Conservation (phyloP, 805 yeast species). For the Candida qinlingensis region DNA sequence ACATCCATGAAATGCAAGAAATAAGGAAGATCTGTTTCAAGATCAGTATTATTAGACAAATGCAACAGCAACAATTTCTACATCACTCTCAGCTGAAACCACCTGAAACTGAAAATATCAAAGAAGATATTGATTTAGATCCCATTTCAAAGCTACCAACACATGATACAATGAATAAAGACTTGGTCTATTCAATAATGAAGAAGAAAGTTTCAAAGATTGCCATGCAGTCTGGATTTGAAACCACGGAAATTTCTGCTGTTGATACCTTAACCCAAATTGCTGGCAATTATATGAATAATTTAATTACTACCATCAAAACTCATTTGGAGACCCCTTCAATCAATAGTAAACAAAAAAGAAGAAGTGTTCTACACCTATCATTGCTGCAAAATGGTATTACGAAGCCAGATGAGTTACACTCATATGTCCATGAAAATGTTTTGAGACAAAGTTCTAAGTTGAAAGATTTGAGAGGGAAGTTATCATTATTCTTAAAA, state of each 20-base stretch:
- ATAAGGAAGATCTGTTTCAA: slow-evolving; percentile 85
- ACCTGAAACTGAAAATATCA: slow-evolving; percentile 57
- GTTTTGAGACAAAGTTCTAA: slow-evolving; percentile 64
- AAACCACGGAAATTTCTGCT: slow-evolving; percentile 72
- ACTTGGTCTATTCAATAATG: slow-evolving; percentile 60
- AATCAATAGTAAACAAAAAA: slow-evolving; percentile 25
- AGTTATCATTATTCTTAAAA: slow-evolving; percentile 66
- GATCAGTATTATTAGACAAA: slow-evolving; percentile 78
- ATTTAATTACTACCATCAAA: slow-evolving; percentile 66
- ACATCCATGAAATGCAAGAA: slow-evolving; percentile 78
- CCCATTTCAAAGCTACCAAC: slow-evolving; percentile 70
- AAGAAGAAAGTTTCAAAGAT: slow-evolving; percentile 68
- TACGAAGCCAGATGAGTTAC: slow-evolving; percentile 68
- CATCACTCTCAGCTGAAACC: slow-evolving; percentile 70
- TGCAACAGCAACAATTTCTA: slow-evolving; percentile 77
- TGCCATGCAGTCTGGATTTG: slow-evolving; percentile 91
- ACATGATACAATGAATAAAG: slow-evolving; percentile 56
- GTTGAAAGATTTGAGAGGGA: slow-evolving; percentile 59
- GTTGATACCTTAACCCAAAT: slow-evolving; percentile 74
- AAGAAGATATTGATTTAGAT: slow-evolving; percentile 69
- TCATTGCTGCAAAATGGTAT: slow-evolving; percentile 84
- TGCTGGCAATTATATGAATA: slow-evolving; percentile 74
- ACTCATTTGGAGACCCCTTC: slow-evolving; percentile 61
- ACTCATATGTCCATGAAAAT: slow-evolving; percentile 68
- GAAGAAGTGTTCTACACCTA: slow-evolving; percentile 49